Percentiles rank a stretch among this genome's conserved stretches.
phyloP scores from a whole-genome alignment of 2,329 filamentous ascomycete genomes.

The Penicillium sp. region DNA sequence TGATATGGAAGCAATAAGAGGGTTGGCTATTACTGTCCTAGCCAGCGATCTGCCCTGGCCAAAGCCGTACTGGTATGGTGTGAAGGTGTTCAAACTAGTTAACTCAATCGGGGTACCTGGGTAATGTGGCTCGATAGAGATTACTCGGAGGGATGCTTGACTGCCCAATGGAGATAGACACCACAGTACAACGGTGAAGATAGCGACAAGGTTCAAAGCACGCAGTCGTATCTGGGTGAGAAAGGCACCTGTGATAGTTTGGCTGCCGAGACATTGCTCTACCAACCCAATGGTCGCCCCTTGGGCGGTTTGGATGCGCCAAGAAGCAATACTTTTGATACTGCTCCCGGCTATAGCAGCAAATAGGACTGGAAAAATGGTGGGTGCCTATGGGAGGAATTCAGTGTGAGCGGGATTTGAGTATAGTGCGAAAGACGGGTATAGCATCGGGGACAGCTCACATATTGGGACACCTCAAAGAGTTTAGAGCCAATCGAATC shows the following conservation, averaged over 20 bases:
- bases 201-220: not conserved
- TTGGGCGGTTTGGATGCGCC: not conserved
- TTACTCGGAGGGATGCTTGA: not conserved
- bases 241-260: not conserved
- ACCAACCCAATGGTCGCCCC: conserved; percentile 1
- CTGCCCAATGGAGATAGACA: not conserved
- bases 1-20: not conserved
- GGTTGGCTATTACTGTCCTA: not conserved
- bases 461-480: not conserved
- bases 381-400: not conserved
- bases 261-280: conserved; percentile 3
- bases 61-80: not conserved
- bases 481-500: not conserved
- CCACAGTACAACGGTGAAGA: not conserved
- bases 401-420: not conserved
- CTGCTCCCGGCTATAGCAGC: conserved; percentile 3
- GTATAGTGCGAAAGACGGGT: too few species aligned
- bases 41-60: not conserved
- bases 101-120: not conserved
- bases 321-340: conserved; percentile 1
- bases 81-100: not conserved
- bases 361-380: not conserved
- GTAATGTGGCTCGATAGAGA: not conserved
- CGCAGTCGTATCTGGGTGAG: not conserved
- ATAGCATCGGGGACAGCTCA: not conserved